These are phyloP conservation scores for Zostera marina DNA, from an alignment of 116 monocot species.

Conservation along the genomic window DNA sequence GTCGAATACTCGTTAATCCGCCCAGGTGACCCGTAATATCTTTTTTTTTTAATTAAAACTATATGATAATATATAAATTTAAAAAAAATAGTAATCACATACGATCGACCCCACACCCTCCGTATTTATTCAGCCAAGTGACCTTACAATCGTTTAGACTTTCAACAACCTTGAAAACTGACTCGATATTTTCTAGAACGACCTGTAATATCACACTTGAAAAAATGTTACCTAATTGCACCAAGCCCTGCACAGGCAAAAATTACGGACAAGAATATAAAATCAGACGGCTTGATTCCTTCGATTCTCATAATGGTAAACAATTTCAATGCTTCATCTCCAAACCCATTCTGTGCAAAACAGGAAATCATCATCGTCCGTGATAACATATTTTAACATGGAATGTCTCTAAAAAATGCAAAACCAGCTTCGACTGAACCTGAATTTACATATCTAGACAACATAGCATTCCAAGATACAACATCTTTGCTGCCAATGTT, in stretches of 20 bases:
- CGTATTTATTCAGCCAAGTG: too few relatives aligned
- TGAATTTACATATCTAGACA: constrained; percentile 49
- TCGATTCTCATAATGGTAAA: constrained; percentile 48
- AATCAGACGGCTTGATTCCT: constrained; percentile 65
- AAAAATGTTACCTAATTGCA: too few relatives aligned
- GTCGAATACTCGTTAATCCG: too few relatives aligned
- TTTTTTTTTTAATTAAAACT: too few relatives aligned
- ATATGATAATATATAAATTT: too few relatives aligned
- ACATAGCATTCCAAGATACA: constrained; percentile 87
- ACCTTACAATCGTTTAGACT: too few relatives aligned
- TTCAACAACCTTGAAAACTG: too few relatives aligned
- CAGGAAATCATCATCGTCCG: constrained; percentile 87
- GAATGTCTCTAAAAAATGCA: constrained; percentile 37
- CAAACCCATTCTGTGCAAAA: constrained; percentile 45
- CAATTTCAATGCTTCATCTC: constrained; percentile 56
- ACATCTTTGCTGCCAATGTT: constrained; percentile 45
- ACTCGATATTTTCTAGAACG: too few relatives aligned
- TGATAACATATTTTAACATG: constrained; percentile 38
- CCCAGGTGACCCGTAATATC: too few relatives aligned
- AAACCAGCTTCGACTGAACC: constrained; percentile 28
- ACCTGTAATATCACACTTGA: too few relatives aligned
- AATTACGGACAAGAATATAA: constrained; percentile 44
- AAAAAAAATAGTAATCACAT: too few relatives aligned
- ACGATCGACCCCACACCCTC: too few relatives aligned
- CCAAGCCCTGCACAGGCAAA: constrained; percentile 63